Evolutionary conservation across 768 basidiomycete genomes (phyloP), one percentile per base, ranked within the genome.

Genomic region (Stropharia rugosoannulata): DNA sequence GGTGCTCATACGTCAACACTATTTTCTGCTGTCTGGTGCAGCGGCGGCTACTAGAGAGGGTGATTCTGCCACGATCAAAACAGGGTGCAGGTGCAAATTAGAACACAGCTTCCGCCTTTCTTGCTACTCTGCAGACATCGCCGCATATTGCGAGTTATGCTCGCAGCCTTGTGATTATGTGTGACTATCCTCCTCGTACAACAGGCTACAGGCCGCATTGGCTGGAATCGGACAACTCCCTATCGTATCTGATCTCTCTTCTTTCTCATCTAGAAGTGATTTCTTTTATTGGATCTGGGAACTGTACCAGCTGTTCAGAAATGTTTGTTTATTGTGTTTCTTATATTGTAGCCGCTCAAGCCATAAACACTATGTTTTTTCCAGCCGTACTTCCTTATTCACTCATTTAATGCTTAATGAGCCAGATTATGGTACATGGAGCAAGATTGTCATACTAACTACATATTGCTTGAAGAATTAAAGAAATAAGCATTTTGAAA

Each of bases 21-120:
- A 29, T 53, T n/a, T 53, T 57, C 40, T 52, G 51, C 40, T 27
- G 39, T 6, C 35, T 57, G 46, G 45, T 51, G 18, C 56, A 57
- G 18, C 12, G 35, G 41, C 56, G 52, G 4, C 32, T 57, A 7
- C 45, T 57, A n/a, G 43, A 51, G 5, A 47, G 41, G n/a, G 22
- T 57, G 15, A 49, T 36, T 5, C 39, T 57, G 19, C 32, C 13
- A 3, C 43, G 45, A 22, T 29, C 42, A 46, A 19, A 16, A 3
- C 5, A 6, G 4, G 7, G 12, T 7, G 2, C 39, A 29, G 19
- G 25, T 18, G n/a, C n/a, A 22, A 2, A 22, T 22, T 53, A 36
- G 18, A 52, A 32, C 39, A 51, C 56, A n/a, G 38, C 56, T 12
- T 5, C 29, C 5, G 18, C 9, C 13, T 43, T 57, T 35, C 46